phyloP scores from a whole-genome alignment of 208 protist species.

The Crithidia brevicula region DNA sequence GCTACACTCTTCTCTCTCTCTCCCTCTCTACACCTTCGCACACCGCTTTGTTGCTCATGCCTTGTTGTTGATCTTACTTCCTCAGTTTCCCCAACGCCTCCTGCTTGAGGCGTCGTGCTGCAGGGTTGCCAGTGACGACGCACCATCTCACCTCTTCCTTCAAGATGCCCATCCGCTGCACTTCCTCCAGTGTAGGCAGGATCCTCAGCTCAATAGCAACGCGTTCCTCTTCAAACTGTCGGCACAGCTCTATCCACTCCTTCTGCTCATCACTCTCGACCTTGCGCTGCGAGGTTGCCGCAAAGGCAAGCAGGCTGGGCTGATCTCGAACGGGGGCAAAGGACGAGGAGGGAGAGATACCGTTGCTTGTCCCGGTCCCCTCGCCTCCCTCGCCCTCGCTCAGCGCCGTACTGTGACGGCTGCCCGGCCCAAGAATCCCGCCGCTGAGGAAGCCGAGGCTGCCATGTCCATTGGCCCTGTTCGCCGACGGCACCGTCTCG shows the following conservation, averaged over 20 bases:
- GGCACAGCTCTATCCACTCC: slow-evolving; percentile 16
- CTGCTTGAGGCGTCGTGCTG: slow-evolving; percentile 21
- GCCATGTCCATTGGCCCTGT: not conserved
- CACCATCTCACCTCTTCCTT: slow-evolving; percentile 51
- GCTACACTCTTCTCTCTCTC: too few relatives aligned
- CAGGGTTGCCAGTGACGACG: slow-evolving; percentile 25
- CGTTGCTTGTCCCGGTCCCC: not conserved
- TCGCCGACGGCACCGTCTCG: not conserved
- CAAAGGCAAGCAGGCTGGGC: slow-evolving; percentile 27
- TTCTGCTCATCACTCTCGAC: slow-evolving; percentile 27
- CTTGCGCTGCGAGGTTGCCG: slow-evolving; percentile 20
- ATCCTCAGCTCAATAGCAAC: slow-evolving; percentile 15
- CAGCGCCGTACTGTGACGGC: slow-evolving; percentile 6
- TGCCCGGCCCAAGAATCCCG: not conserved
- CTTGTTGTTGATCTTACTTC: too few relatives aligned
- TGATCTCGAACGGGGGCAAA: slow-evolving; percentile 13
- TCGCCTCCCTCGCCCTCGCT: slow-evolving; percentile 1
- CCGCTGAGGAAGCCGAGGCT: not conserved
- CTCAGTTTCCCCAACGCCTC: slow-evolving; percentile 18
- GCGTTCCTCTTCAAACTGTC: slow-evolving; percentile 15
- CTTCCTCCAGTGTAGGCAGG: slow-evolving; percentile 37
- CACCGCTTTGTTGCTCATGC: too few relatives aligned
- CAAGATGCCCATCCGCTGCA: slow-evolving; percentile 34
- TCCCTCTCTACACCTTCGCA: too few relatives aligned
- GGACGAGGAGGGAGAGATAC: not conserved